Base-by-base conservation (phyloP, 2,329 filamentous ascomycete genomes). In the Sordariomycetes sp. region DNA sequence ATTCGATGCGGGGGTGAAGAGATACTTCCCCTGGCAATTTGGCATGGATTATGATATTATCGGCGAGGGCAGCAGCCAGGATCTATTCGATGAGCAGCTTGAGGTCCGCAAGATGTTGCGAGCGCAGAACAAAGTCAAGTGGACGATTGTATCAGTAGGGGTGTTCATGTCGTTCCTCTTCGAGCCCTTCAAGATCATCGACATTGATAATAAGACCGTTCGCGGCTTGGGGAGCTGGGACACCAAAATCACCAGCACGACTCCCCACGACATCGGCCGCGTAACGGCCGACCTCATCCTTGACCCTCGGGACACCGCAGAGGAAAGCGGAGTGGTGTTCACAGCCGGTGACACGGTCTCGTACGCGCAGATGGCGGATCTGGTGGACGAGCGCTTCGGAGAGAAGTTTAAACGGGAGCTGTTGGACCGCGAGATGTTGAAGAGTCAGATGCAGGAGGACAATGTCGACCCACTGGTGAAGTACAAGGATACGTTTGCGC, bases 91-190 rank as follows among this genome's bases (percentile, higher is more conserved):
- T 38, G 79, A 82, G 61, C 78, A 83, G 56, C 58, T 79, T 0
- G 63, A 66, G 34, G 77, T 82, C 18, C 54, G 78, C 10, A 53
- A 56, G 15, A 35, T 72, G 15, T 54, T 83, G 6, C 54, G 72
- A 2, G 51, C 42, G 1, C 70, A 79, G 46, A 35, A 41, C 0
- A 28, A 35, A 7, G 70, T 69, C 5, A 56, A 61, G 19, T 86
- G 80, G 81, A 61, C 69, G 4, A 69, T 85, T 37, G 61, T 85
- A 2, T 77, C 72, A n/a, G 80, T 76, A 10, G 81, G 80, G 0
- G 61, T 86, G 40, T 86, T 85, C 45, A 80, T 73, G 58, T 79
- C 71, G 42, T 86, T 85, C 46, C 46, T 86, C 14, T 84, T 86
- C 45, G 64, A 76, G 38, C 48, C 57, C 2, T 85, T 82, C 55